phyloP scores from a whole-genome alignment of 176 grass and related monocot species.

The Juncus inflexus region DNA sequence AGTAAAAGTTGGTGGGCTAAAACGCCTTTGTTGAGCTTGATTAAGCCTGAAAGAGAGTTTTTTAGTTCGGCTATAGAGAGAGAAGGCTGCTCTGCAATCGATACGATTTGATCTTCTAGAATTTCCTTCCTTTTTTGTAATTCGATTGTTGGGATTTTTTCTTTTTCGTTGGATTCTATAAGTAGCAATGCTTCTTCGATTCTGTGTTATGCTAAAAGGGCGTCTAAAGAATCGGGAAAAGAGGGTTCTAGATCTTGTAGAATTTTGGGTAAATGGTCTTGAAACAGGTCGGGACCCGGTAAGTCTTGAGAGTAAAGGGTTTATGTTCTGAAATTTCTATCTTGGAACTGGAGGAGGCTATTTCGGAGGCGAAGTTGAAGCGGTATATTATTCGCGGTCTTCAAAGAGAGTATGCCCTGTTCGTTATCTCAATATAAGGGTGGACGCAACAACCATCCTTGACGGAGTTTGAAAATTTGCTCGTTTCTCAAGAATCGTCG shows the following conservation, averaged over 20 bases:
- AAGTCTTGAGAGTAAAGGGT: no score
- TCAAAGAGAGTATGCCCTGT: no score
- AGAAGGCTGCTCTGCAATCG: slow-evolving; percentile 60
- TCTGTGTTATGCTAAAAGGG: slow-evolving; percentile 73
- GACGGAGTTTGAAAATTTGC: no score
- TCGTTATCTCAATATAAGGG: no score
- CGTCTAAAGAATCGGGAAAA: slow-evolving; percentile 73
- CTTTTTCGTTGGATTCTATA: slow-evolving; percentile 66
- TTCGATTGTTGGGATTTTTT: slow-evolving; percentile 35
- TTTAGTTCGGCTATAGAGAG: slow-evolving; percentile 59
- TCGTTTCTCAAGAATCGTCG: no score
- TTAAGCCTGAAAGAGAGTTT: slow-evolving; percentile 62
- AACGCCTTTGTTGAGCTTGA: slow-evolving; percentile 74
- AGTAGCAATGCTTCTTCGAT: slow-evolving; percentile 61
- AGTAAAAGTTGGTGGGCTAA: slow-evolving; percentile 77
- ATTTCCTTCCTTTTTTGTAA: slow-evolving; percentile 60
- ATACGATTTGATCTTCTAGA: slow-evolving; percentile 78
- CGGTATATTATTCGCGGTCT: no score
- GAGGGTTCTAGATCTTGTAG: slow-evolving; percentile 45
- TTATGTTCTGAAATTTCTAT: no score
- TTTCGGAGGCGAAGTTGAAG: no score
- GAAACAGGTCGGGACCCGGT: slow-evolving; percentile 40
- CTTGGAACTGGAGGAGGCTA: no score
- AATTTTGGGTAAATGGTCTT: slow-evolving; percentile 48
- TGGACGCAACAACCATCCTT: no score